Conservation (phyloP, 345 rosid species). For the Lagerstroemia speciosa region DNA sequence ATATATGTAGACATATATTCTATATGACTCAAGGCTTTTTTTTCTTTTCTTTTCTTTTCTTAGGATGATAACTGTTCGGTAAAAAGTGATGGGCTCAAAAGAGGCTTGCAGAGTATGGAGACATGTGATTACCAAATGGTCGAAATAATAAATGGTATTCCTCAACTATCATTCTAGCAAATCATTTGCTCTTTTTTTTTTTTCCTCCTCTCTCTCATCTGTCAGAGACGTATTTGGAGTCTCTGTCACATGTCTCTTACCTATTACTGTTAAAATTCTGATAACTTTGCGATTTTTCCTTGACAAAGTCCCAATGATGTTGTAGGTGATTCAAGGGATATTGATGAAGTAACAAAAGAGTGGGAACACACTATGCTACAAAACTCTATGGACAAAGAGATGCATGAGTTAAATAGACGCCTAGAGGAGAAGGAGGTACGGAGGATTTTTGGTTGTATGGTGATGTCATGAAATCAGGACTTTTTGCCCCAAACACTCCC, state of each 20-base stretch:
- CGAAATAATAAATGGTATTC: slow-evolving; percentile 60
- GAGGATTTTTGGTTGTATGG: too few species aligned
- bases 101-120: slow-evolving; percentile 77
- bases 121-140: slow-evolving; percentile 71
- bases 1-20: too few species aligned
- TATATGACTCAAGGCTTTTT: neutral
- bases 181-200: neutral
- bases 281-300: neutral
- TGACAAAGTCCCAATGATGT: neutral
- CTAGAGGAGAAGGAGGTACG: slow-evolving; percentile 93
- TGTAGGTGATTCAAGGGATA: slow-evolving; percentile 63
- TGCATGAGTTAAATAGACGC: slow-evolving; percentile 77
- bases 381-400: slow-evolving; percentile 87
- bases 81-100: slow-evolving; percentile 77
- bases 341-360: slow-evolving; percentile 85
- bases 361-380: slow-evolving; percentile 97
- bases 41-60: slow-evolving; percentile 8
- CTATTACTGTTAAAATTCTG: neutral
- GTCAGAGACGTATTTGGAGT: neutral
- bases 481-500: too few species aligned
- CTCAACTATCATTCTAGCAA: neutral
- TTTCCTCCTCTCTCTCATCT: neutral
- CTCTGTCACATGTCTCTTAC: neutral
- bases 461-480: too few species aligned
- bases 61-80: slow-evolving; percentile 70